phyloP scores from a whole-genome alignment of 1,284 basidiomycete genomes.

The Microbotryomycetes sp. region DNA sequence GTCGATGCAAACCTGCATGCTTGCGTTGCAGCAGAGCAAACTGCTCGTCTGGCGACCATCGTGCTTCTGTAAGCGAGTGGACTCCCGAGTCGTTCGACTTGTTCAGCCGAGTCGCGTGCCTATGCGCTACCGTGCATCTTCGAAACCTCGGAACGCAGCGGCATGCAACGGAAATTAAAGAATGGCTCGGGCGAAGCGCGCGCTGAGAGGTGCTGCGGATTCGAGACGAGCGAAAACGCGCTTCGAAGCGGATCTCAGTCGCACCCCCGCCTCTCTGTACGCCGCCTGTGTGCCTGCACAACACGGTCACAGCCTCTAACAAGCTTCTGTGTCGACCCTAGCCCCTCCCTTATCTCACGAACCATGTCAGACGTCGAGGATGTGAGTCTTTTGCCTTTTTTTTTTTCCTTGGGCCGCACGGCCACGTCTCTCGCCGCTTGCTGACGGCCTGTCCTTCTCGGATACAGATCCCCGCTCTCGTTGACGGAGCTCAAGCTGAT shows the following conservation, averaged over 20 bases:
- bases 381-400: not conserved
- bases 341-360: not conserved
- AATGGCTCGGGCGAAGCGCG: too few species aligned
- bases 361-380: not conserved
- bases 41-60: not conserved
- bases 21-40: not conserved
- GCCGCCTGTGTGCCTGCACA: not conserved
- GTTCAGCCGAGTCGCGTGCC: too few species aligned
- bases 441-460: not conserved
- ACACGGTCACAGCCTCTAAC: not conserved
- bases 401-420: not conserved
- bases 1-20: not conserved
- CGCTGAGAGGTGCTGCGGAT: not conserved
- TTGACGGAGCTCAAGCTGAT: slow-evolving; percentile 24
- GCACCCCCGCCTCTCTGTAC: not conserved
- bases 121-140: too few species aligned
- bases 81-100: too few species aligned
- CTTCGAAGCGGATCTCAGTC: too few species aligned
- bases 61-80: too few species aligned
- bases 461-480: slow-evolving; percentile 25
- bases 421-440: too few species aligned
- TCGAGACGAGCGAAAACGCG: not conserved
- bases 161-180: too few species aligned
- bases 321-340: not conserved
- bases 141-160: too few species aligned